A percentile compares a stretch with the other conserved stretches of the same genome.
Conservation (phyloP, 1,284 basidiomycete species). For the Sporisorium reilianum region DNA sequence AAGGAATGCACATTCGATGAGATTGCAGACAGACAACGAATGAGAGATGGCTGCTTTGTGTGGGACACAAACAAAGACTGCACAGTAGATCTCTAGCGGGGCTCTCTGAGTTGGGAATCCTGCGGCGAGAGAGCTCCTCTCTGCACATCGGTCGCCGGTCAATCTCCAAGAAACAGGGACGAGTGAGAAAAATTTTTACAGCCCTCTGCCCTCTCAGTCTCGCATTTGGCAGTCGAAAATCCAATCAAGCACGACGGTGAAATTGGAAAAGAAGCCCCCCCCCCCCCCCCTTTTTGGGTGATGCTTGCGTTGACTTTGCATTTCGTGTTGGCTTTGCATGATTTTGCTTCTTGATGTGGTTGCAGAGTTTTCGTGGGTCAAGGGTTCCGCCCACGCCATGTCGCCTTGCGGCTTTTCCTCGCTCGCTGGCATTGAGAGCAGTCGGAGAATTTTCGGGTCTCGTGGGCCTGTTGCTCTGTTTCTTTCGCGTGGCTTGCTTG, state of each 20-base stretch:
- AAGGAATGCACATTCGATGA: no score
- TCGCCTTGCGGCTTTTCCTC: background rate
- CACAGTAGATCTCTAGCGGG: background rate
- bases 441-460: slow-evolving; percentile 7
- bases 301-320: slow-evolving; percentile 12
- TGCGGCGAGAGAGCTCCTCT: background rate
- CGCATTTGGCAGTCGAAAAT: background rate
- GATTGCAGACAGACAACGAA: no score
- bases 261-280: no score
- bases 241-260: background rate
- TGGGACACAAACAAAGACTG: no score
- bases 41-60: no score
- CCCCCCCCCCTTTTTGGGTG: no score
- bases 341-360: slow-evolving; percentile 1
- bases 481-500: slow-evolving; percentile 8
- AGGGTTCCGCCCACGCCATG: slow-evolving; percentile 3
- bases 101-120: background rate
- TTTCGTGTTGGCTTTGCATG: background rate
- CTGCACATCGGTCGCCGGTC: slow-evolving; percentile 20
- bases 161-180: slow-evolving; percentile 8
- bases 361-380: slow-evolving; percentile 5
- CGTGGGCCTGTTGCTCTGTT: slow-evolving; percentile 1
- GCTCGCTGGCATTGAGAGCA: background rate
- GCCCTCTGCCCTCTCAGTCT: background rate
- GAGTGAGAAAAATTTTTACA: background rate